phyloP scores from a whole-genome alignment of 495 filamentous ascomycete species.

The Penicillium lividum region DNA sequence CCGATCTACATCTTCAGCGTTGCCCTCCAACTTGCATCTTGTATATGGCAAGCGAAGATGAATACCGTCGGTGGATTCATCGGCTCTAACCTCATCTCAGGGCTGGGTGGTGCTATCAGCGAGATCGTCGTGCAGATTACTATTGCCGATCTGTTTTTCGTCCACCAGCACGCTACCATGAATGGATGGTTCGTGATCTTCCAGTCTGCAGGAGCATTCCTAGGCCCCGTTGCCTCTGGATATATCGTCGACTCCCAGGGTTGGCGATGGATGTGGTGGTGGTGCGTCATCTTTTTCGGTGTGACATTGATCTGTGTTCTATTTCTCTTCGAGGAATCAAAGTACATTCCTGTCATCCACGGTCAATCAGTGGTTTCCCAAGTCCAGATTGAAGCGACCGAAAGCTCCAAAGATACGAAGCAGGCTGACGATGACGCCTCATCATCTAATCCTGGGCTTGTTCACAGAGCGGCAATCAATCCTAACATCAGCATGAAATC shows the following conservation, averaged over 20 bases:
- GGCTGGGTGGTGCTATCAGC: constrained; percentile 39
- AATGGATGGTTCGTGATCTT: constrained; percentile 43
- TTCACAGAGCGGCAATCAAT: constrained; percentile 5
- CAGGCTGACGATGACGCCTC: neutral
- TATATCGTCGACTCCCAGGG: constrained; percentile 45
- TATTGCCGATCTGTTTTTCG: constrained; percentile 50
- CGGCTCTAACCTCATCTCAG: constrained; percentile 32
- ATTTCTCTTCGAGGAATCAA: constrained; percentile 48
- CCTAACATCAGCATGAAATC: constrained; percentile 20
- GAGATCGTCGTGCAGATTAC: constrained; percentile 51
- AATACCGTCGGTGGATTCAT: constrained; percentile 35
- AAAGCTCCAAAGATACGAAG: neutral
- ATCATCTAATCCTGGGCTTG: neutral
- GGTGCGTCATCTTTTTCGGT: constrained; percentile 47
- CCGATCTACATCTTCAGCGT: constrained; percentile 45
- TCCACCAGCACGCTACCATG: constrained; percentile 46
- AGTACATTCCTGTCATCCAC: constrained; percentile 26
- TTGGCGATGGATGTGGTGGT: constrained; percentile 57
- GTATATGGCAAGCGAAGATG: constrained; percentile 40
- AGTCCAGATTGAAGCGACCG: neutral
- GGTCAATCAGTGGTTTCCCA: constrained; percentile 2
- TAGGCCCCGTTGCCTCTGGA: constrained; percentile 47
- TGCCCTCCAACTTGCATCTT: constrained; percentile 32
- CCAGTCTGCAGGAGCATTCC: constrained; percentile 30
- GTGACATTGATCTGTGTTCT: constrained; percentile 36